Conservation (phyloP, 192 early-diverging fungal species). For the Cetraspora pellucida region DNA sequence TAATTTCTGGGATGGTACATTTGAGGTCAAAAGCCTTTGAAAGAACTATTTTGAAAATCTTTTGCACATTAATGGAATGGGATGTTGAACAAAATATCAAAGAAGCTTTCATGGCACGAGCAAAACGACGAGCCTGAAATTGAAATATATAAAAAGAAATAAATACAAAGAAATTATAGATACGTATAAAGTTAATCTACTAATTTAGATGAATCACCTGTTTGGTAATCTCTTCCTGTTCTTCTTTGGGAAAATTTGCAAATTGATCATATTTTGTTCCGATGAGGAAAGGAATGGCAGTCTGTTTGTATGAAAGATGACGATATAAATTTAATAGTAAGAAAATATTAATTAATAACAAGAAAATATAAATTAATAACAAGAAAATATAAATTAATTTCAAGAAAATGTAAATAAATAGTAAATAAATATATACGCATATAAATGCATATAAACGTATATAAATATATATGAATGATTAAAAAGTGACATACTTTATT, state of each 20-base stretch:
- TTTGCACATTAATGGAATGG: slow-evolving; percentile 94
- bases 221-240: slow-evolving; percentile 91
- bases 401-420: no score
- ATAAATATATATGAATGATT: background rate
- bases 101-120: slow-evolving; percentile 92
- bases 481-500: slow-evolving; percentile 68
- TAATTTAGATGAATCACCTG: slow-evolving; percentile 57
- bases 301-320: slow-evolving; percentile 46
- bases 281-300: slow-evolving; percentile 90
- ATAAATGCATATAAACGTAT: no score
- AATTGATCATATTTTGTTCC: slow-evolving; percentile 98
- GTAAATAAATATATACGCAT: no score
- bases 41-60: slow-evolving; percentile 96
- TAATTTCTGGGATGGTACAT: slow-evolving; percentile 91
- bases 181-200: background rate
- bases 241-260: slow-evolving; percentile 77
- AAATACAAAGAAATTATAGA: no score
- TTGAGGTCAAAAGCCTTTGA: slow-evolving; percentile 92
- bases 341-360: slow-evolving; percentile 5
- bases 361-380: no score
- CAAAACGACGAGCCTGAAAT: slow-evolving; percentile 75
- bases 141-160: background rate
- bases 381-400: no score
- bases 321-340: background rate
- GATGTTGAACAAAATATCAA: slow-evolving; percentile 94